These are phyloP conservation scores for Petrea volubilis DNA, from an alignment of 257 asterid species.

Conservation along the genomic window DNA sequence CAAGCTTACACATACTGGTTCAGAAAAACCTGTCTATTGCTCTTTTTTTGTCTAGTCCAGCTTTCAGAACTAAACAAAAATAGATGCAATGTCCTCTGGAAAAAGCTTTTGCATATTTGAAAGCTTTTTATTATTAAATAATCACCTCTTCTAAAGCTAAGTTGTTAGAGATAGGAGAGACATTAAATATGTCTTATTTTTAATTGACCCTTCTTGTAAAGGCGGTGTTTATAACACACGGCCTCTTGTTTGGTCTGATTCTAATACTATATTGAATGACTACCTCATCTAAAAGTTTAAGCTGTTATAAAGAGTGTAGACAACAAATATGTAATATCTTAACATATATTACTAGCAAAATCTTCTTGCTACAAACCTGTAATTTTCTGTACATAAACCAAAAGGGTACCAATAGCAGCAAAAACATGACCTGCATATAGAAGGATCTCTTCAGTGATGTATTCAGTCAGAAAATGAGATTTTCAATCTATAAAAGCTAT, in stretches of 20 bases:
- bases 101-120: background rate
- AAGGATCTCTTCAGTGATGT: slow-evolving; percentile 11
- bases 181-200: too few species aligned
- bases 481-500: background rate
- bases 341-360: too few species aligned
- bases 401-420: slow-evolving; percentile 79
- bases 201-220: too few species aligned
- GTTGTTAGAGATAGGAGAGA: too few species aligned
- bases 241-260: too few species aligned
- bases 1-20: background rate
- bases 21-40: background rate
- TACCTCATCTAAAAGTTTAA: too few species aligned
- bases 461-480: background rate
- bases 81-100: background rate
- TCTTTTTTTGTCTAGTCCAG: background rate
- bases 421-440: slow-evolving; percentile 62
- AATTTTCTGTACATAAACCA: slow-evolving; percentile 79
- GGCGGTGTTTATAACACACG: too few species aligned
- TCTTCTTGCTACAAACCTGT: slow-evolving; percentile 69
- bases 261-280: too few species aligned
- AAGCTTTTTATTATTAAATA: too few species aligned
- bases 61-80: background rate
- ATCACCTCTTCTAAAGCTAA: too few species aligned
- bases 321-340: too few species aligned
- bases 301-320: too few species aligned